Base-by-base conservation (phyloP, 331 rosid species). In the Malus hybrid region DNA sequence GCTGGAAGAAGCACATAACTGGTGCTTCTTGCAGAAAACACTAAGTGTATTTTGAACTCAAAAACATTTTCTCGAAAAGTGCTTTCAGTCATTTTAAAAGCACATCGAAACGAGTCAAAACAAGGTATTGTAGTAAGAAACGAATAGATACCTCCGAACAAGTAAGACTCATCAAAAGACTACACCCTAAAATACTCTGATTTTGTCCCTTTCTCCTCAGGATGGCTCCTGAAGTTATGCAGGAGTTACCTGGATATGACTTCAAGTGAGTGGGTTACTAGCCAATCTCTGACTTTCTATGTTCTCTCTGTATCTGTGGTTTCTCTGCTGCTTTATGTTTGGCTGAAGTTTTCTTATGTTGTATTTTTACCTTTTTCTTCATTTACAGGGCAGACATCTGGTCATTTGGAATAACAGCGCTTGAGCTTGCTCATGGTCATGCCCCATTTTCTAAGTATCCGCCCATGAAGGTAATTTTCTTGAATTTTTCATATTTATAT, bases 161-260 rank as follows among this genome's bases (percentile, higher is more conserved):
- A 24, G 24, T 24, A 24, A 24, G 24, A 24, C 24, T 24, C 24
- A 24, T 24, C 24, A 24, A 1, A 1, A 24, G 24, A 24, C 24
- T 24, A 24, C 24, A 24, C 24, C 24, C 24, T 24, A 66, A 64
- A 34, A 44, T 48, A 56, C 71, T 18, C 16, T 22, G 7, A 67
- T 71, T 70, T 70, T 81, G 75, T 78, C 62, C 56, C 63, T 27
- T 67, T 71, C 68, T 73, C 24, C 54, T 63, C 89, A 95, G 99
- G 99, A 95, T 95, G 99, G 99, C 99, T 87, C 99, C 99, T 5
- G 99, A 95, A 90, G 99, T 95, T 76, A 95, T 95, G 97, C 97
- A 92, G 88, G 97, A 90, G 78, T 83, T 95, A 80, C 97, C 90
- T 87, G 99, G 99, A 86, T 92, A 95, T 76, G 97, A 95, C 86